Evolutionary conservation across 78 protist species (phyloP).

Genomic region (Chrysochromulina parva): DNA sequence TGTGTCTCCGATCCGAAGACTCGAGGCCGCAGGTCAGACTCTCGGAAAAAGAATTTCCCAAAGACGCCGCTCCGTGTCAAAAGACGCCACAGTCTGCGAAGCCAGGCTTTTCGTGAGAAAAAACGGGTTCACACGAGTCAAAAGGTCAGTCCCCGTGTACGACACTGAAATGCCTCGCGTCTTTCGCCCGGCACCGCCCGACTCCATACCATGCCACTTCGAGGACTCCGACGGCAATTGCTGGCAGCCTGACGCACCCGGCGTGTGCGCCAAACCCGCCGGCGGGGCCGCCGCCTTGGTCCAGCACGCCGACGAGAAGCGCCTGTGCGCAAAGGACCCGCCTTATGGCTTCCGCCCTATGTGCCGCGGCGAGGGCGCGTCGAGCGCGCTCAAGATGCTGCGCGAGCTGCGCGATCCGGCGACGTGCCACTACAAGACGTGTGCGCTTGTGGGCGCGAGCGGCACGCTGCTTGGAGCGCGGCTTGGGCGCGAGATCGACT

Average conservation of each 20-base stretch:
- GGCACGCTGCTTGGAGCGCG: background rate
- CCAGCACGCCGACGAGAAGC: background rate
- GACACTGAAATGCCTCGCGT: too few relatives aligned
- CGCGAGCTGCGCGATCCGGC: background rate
- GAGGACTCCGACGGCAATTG: background rate
- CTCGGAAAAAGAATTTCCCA: too few relatives aligned
- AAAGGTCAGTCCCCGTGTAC: too few relatives aligned
- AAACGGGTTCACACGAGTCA: too few relatives aligned
- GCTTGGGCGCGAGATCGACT: background rate
- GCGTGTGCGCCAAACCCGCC: background rate
- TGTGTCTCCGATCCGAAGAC: too few relatives aligned
- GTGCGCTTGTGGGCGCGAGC: slow-evolving; percentile 9
- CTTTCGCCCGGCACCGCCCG: too few relatives aligned
- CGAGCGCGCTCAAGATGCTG: background rate
- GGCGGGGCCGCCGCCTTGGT: background rate
- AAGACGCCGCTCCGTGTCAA: too few relatives aligned
- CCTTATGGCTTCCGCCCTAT: background rate
- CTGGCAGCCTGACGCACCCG: background rate
- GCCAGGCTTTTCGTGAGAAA: too few relatives aligned
- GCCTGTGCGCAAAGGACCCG: background rate
- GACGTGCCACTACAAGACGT: background rate
- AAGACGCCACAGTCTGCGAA: too few relatives aligned
- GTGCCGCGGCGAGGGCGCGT: background rate
- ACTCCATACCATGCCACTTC: background rate
- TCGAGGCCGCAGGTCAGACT: too few relatives aligned